phyloP scores from a whole-genome alignment of 2,329 filamentous ascomycete species.

The Teratosphaeria gauchensis region DNA sequence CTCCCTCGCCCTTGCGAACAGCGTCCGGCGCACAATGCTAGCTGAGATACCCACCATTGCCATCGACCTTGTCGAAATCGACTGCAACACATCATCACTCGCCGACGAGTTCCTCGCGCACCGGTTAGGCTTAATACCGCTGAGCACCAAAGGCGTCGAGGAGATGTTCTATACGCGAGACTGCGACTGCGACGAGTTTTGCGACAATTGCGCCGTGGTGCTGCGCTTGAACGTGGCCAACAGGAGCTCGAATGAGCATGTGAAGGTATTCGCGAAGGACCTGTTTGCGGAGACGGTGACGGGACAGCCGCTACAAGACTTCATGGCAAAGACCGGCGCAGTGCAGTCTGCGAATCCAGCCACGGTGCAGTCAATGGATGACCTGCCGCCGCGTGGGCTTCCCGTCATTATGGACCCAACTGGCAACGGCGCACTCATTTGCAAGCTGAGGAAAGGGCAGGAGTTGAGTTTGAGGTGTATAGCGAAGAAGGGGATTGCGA shows the following conservation, averaged over 20 bases:
- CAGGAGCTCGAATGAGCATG: conserved; percentile 71
- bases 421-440: conserved; percentile 72
- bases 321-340: not conserved
- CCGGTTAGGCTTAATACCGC: conserved; percentile 78
- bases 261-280: conserved; percentile 90
- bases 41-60: conserved; percentile 91
- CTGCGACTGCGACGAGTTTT: conserved; percentile 94
- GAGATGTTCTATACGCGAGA: conserved; percentile 79
- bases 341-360: not conserved
- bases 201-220: conserved; percentile 80
- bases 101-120: conserved; percentile 95
- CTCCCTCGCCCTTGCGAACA: conserved; percentile 86
- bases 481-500: conserved; percentile 96
- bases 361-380: conserved; percentile 56
- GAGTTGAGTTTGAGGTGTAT: conserved; percentile 85
- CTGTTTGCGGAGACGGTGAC: conserved; percentile 56
- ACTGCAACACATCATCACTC: conserved; percentile 88
- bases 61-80: conserved; percentile 88
- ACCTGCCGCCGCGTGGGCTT: conserved; percentile 48
- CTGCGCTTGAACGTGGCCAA: conserved; percentile 64
- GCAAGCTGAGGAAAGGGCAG: conserved; percentile 81
- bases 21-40: conserved; percentile 79
- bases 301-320: conserved; percentile 54
- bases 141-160: conserved; percentile 75
- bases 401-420: conserved; percentile 79